Evolutionary conservation across 1,139 yeast species (phyloP), one percentile per base, ranked within the genome.

Genomic region (Suhomyces guaymorum): DNA sequence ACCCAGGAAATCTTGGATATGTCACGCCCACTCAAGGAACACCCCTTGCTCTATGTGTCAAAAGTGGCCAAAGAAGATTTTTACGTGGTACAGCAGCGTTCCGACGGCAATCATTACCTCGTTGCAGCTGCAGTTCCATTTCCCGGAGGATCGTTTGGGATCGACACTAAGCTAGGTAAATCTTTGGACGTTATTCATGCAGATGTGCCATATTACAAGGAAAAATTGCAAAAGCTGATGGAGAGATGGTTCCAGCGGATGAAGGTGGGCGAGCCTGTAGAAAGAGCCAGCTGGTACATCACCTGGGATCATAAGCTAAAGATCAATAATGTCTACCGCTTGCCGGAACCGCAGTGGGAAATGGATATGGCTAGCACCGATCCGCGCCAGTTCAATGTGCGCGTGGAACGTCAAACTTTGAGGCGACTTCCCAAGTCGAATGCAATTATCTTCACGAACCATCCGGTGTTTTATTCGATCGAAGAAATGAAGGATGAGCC

Each of bases 401-500:
- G 87, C 41, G 76, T 82, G 18, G 80, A 82, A 44, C 66, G 82
- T 47, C 79, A 75, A 47, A 61, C 79, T 1, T 57, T 75, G 35
- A 54, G 78, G 34, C 63, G 75, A 42, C 61, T 75, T 34, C 81
- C 81, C 5, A 61, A 61, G 37, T 53, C 75, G 2, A 54, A 57
- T 27, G 77, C 77, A 1, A 66, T 73, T 32, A 64, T 80, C 21
- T 78, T 80, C 55, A 65, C 82, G 27, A 78, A 82, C 52, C 89
- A 82, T 52, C 89, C 89, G 3, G 66, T 81, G 8, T 81, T 77
- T 53, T 82, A 82, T 57, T 70, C 80, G 2, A 66, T 82, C 38
- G 88, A 80, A 16, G 89, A 82, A 51, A 81, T 82, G 88, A 81
- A 80, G 52, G 86, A 82, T 52, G 90, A 82, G 52, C 88, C 89